Base-by-base conservation (phyloP, 139 green algal species). In the Chloropicon primus region DNA sequence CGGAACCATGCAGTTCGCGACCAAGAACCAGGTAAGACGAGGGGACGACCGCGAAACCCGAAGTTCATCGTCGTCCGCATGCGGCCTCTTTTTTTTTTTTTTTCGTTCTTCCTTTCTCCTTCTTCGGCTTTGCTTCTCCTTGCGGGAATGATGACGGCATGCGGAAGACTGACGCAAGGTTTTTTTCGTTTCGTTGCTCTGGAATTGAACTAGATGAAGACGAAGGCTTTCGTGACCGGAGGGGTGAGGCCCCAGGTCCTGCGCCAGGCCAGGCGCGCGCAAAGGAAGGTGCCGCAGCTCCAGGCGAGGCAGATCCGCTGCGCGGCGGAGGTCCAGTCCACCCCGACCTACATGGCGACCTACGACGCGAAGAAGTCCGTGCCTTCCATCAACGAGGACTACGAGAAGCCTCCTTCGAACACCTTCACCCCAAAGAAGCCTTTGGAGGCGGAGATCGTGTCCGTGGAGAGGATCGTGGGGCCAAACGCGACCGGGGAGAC, bases 401-500 rank as follows among this genome's bases (percentile, higher is more conserved):
- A 91, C 74, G 87, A 85, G 77, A 86, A 88, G 71, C 77, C 97
- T 88, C 93, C 93, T 53, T 84, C 97, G 84, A 97, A 97, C 92
- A 97, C 93, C 77, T 97, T 88, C 83, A 41, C 84, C 76, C 86
- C 87, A 89, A 98, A 97, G 90, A 85, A 86, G 41, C 92, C 93
- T n/a, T 96, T 96, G 89, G 92, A 86, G 41, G 92, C 74, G 75
- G 94, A 87, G 76, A 71, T 99, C 54, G 87, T 88, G 77, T 94
- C 86, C 5, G 94, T 98, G 74, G 89, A 99, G 89, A 84, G 84
- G 72, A 98, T 99, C 79, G 91, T 96, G 0, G 95, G 95, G 77
- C 92, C 95, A 80, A 97, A 99, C 82, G 91, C 90, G 54, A 94
- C 92, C n/a, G 92, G 92, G 76, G 92, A 98, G 88, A 97, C 93